Percentiles rank a stretch among this genome's conserved stretches.
Evolutionary conservation across 2,329 filamentous ascomycete species (phyloP).

Genomic region (Huntiella moniliformis): DNA sequence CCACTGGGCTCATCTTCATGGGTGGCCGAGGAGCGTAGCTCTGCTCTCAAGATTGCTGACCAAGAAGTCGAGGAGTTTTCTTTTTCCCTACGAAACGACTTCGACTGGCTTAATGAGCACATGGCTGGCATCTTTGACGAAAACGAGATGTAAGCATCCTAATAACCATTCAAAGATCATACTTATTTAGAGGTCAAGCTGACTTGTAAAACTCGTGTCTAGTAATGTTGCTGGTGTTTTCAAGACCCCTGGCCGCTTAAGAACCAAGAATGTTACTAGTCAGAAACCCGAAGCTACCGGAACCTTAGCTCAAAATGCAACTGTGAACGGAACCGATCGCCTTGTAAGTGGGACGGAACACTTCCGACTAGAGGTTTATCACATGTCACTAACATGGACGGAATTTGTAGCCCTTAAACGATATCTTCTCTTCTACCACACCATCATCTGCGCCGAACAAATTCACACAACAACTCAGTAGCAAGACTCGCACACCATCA

Average conservation of each 20-base stretch:
- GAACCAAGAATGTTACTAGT: conserved; percentile 46
- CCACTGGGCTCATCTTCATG: conserved; percentile 69
- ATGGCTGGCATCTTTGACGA: conserved; percentile 87
- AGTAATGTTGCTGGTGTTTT: conserved; percentile 92
- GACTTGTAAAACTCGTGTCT: background rate
- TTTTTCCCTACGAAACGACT: conserved; percentile 78
- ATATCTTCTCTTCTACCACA: conserved; percentile 34
- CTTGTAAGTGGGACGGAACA: too few relatives aligned
- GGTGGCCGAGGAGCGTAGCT: conserved; percentile 68
- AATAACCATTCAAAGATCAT: background rate
- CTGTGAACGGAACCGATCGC: too few relatives aligned
- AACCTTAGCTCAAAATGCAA: background rate
- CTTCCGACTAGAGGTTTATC: background rate
- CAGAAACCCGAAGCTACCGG: background rate
- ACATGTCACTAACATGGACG: background rate
- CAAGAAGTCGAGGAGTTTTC: conserved; percentile 85
- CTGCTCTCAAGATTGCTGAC: conserved; percentile 54
- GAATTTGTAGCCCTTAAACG: conserved; percentile 33
- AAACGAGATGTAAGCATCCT: conserved; percentile 51
- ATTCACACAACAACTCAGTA: conserved; percentile 29
- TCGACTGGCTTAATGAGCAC: conserved; percentile 97
- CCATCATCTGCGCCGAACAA: conserved; percentile 35
- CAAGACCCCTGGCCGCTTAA: conserved; percentile 73
- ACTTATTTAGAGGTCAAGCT: background rate
- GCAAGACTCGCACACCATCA: conserved; percentile 28